Conservation (phyloP, 768 basidiomycete species). For the Amyloporia xantha region DNA sequence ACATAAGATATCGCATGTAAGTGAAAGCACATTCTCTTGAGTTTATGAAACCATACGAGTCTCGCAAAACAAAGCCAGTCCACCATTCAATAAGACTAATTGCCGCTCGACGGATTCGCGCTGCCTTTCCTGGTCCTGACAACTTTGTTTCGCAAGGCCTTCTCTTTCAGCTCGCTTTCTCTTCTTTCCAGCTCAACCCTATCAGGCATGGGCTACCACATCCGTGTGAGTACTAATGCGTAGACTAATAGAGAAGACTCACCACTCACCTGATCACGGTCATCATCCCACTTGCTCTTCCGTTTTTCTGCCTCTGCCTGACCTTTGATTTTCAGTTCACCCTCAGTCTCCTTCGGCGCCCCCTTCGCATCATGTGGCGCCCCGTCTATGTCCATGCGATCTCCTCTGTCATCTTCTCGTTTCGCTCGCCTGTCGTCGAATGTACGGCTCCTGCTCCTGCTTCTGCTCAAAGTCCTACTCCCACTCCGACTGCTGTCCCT, state of each 20-base stretch:
- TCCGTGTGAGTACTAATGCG: too few relatives aligned
- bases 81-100: neutral
- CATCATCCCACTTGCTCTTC: conserved; percentile 49
- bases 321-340: conserved; percentile 72
- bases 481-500: conserved; percentile 3
- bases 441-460: conserved; percentile 15
- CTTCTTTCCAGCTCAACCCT: conserved; percentile 50
- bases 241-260: too few relatives aligned
- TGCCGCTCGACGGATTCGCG: conserved; percentile 2
- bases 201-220: conserved; percentile 14
- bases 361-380: conserved; percentile 1
- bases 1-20: too few relatives aligned
- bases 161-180: conserved; percentile 79
- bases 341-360: conserved; percentile 24
- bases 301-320: conserved; percentile 51
- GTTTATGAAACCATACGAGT: neutral
- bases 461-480: conserved; percentile 27
- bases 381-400: conserved; percentile 18
- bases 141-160: conserved; percentile 78
- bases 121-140: conserved; percentile 58
- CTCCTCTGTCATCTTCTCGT: conserved; percentile 7
- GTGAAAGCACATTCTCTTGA: neutral
- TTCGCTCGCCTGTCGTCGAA: conserved; percentile 2
- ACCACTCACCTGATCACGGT: conserved; percentile 14
- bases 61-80: neutral